Evolutionary conservation across 2,329 filamentous ascomycete species (phyloP).

Genomic region (Colletotrichum sp.): DNA sequence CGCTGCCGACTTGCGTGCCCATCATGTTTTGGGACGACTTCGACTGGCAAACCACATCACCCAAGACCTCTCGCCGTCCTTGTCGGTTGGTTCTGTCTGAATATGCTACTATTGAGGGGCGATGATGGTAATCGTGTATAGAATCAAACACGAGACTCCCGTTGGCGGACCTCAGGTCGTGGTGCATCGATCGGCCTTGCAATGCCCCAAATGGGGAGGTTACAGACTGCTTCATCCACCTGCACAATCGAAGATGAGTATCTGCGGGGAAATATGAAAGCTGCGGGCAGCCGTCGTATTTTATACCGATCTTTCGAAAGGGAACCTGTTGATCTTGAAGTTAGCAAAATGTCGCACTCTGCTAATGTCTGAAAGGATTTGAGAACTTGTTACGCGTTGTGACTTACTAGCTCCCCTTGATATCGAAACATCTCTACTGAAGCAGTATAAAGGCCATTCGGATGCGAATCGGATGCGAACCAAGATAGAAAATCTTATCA

Average conservation of each 20-base stretch:
- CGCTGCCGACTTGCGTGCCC: background rate
- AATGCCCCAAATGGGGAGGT: background rate
- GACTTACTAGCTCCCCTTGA: background rate
- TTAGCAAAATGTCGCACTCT: background rate
- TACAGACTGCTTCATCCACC: background rate
- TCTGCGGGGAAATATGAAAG: too few species aligned
- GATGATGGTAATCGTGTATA: background rate
- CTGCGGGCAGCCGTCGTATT: background rate
- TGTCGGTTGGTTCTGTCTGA: background rate
- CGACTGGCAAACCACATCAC: background rate
- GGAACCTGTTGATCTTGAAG: too few species aligned
- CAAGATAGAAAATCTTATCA: accelerated
- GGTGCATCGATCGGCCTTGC: background rate
- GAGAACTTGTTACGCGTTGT: background rate
- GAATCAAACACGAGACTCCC: accelerated
- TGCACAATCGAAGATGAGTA: too few species aligned
- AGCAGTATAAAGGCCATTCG: accelerated
- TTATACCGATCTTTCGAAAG: background rate
- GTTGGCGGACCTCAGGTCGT: background rate
- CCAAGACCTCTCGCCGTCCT: background rate
- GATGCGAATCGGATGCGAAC: accelerated
- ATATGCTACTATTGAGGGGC: background rate
- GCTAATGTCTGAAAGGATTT: accelerated
- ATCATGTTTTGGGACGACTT: background rate
- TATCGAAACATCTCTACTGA: background rate